Percentiles rank a stretch among this genome's conserved stretches.
These are phyloP conservation scores for Mucor lusitanicus DNA, from an alignment of 371 early-diverging fungal genomes.

Conservation along the genomic window DNA sequence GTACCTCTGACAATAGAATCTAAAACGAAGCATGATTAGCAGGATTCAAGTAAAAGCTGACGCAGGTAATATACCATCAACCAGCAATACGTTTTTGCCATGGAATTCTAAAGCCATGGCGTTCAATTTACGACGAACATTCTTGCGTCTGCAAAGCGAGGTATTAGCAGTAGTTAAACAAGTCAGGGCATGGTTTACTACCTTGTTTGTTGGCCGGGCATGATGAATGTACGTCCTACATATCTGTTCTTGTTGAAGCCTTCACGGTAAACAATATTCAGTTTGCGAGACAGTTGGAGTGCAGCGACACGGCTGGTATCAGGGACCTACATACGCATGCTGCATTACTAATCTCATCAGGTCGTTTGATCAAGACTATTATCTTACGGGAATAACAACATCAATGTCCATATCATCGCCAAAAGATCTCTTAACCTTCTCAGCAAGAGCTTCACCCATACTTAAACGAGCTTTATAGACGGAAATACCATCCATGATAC, in stretches of 20 bases:
- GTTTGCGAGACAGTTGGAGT: constrained; percentile 84
- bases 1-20: constrained; percentile 98
- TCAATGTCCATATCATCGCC: constrained; percentile 85
- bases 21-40: constrained; percentile 11
- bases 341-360: neutral
- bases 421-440: constrained; percentile 68
- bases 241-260: constrained; percentile 98
- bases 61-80: constrained; percentile 70
- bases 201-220: constrained; percentile 94
- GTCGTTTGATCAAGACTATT: neutral
- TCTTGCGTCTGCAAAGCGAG: constrained; percentile 61
- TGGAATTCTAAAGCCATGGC: constrained; percentile 96
- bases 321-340: constrained; percentile 74
- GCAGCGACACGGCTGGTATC: constrained; percentile 95
- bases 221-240: constrained; percentile 98
- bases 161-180: neutral
- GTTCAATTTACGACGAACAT: constrained; percentile 95
- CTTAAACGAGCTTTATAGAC: constrained; percentile 95
- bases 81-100: constrained; percentile 92
- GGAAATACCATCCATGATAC: constrained; percentile 95
- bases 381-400: constrained; percentile 90
- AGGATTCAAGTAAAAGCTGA: neutral
- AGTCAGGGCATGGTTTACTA: neutral
- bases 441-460: constrained; percentile 96
- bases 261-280: constrained; percentile 90